A percentile compares a stretch with the other conserved stretches of the same genome.
phyloP scores from a whole-genome alignment of 208 protist species.

The Porcisia deanei region DNA sequence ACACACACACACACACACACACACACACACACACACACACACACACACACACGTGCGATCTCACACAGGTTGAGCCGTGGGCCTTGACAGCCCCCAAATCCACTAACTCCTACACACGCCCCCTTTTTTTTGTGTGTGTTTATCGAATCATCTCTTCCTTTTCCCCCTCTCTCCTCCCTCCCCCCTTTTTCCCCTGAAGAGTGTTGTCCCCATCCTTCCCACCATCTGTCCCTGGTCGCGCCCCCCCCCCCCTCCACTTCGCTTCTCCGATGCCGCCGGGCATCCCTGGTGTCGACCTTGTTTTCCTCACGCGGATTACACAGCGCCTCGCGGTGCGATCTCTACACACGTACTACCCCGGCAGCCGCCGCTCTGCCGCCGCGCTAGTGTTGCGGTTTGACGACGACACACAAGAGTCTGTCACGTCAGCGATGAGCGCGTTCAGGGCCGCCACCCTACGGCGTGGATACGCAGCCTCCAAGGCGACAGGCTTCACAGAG shows the following conservation, averaged over 20 bases:
- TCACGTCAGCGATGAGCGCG: constrained; percentile 5
- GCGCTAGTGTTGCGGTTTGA: constrained; percentile 75
- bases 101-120: background rate
- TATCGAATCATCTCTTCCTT: background rate
- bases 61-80: background rate
- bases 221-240: background rate
- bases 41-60: background rate
- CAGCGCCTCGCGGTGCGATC: constrained; percentile 36
- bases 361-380: constrained; percentile 38
- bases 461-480: background rate
- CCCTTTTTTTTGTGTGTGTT: background rate
- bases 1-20: no score
- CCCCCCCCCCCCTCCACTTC: constrained; percentile 4
- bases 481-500: background rate
- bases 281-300: constrained; percentile 54
- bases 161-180: background rate
- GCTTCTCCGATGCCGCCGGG: constrained; percentile 8
- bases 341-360: constrained; percentile 60
- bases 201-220: background rate
- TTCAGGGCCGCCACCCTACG: constrained; percentile 3
- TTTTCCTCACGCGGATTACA: constrained; percentile 45
- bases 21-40: no score
- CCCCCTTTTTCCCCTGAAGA: background rate
- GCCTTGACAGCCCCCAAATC: background rate
- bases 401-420: constrained; percentile 35